Conservation (phyloP, 352 stramenopile genomes). For the Globisporangium cederbergense region DNA sequence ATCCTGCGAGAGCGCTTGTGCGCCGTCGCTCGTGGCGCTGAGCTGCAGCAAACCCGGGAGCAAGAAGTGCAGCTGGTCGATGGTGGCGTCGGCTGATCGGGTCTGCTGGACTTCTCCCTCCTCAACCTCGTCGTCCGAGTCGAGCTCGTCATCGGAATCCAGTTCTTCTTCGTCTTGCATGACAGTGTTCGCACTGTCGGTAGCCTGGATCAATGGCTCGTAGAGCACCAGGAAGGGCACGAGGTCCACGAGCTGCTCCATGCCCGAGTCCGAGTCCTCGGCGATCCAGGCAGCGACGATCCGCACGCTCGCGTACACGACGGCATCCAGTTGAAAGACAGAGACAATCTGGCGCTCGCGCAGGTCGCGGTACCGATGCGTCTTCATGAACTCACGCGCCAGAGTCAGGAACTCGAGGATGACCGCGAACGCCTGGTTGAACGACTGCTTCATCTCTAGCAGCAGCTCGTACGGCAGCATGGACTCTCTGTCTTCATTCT, state of each 20-base stretch:
- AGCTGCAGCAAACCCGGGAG: conserved; percentile 79
- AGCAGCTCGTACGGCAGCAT: conserved; percentile 68
- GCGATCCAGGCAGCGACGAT: conserved; percentile 79
- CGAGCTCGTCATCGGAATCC: conserved; percentile 68
- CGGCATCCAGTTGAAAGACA: conserved; percentile 56
- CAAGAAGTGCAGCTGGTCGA: conserved; percentile 80
- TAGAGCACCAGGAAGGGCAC: conserved; percentile 83
- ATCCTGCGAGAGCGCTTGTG: conserved; percentile 54
- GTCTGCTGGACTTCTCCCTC: conserved; percentile 5
- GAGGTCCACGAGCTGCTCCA: conserved; percentile 62
- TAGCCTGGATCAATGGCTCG: conserved; percentile 15
- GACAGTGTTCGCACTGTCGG: not conserved
- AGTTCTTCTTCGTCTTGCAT: conserved; percentile 23
- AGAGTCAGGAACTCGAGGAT: conserved; percentile 70
- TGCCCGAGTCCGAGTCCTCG: conserved; percentile 74
- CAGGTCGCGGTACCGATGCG: conserved; percentile 58
- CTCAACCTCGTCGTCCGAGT: conserved; percentile 68
- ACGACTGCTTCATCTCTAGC: conserved; percentile 68
- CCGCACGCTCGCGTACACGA: conserved; percentile 76
- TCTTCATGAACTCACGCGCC: conserved; percentile 66
- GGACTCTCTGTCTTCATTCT: conserved; percentile 23
- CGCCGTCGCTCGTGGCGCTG: conserved; percentile 58
- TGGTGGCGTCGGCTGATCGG: conserved; percentile 33
- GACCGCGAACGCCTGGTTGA: conserved; percentile 68
- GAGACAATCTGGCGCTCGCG: conserved; percentile 27